Evolutionary conservation across 495 filamentous ascomycete genomes (phyloP).

Genomic region (Hypoxylon cercidicola): DNA sequence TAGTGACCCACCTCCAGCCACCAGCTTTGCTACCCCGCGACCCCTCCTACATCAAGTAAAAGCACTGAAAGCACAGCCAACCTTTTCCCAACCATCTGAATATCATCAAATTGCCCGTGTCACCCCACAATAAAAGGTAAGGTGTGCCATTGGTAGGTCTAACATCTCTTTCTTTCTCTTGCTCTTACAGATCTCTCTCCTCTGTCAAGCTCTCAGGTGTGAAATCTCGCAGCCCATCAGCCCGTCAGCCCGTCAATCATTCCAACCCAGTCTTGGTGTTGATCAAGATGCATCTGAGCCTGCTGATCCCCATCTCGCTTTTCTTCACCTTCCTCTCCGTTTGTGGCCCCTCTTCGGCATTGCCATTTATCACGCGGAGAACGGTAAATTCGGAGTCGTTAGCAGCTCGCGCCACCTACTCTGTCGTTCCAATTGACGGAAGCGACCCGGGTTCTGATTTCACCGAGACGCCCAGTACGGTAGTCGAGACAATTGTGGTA

Average conservation of each 20-base stretch:
- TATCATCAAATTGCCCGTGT: slow-evolving; percentile 28
- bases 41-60: no score
- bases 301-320: slow-evolving; percentile 26
- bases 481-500: slow-evolving; percentile 40
- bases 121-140: slow-evolving; percentile 39
- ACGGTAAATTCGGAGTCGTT: slow-evolving; percentile 18
- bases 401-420: slow-evolving; percentile 47
- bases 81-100: slow-evolving; percentile 44
- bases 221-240: slow-evolving; percentile 30
- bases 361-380: slow-evolving; percentile 38
- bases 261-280: slow-evolving; percentile 35
- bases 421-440: slow-evolving; percentile 51
- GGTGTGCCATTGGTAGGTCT: slow-evolving; percentile 20
- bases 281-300: slow-evolving; percentile 42
- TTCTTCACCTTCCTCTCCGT: slow-evolving; percentile 23
- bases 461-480: slow-evolving; percentile 31
- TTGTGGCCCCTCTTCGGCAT: slow-evolving; percentile 32
- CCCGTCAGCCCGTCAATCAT: no score
- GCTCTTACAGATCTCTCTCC: slow-evolving; percentile 29
- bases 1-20: slow-evolving; percentile 25
- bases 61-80: no score
- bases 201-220: slow-evolving; percentile 34
- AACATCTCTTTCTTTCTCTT: slow-evolving; percentile 18
- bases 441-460: slow-evolving; percentile 31
- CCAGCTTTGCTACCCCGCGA: slow-evolving; percentile 1